phyloP scores from a whole-genome alignment of 106 monocot species.

The Dioscorea alata region DNA sequence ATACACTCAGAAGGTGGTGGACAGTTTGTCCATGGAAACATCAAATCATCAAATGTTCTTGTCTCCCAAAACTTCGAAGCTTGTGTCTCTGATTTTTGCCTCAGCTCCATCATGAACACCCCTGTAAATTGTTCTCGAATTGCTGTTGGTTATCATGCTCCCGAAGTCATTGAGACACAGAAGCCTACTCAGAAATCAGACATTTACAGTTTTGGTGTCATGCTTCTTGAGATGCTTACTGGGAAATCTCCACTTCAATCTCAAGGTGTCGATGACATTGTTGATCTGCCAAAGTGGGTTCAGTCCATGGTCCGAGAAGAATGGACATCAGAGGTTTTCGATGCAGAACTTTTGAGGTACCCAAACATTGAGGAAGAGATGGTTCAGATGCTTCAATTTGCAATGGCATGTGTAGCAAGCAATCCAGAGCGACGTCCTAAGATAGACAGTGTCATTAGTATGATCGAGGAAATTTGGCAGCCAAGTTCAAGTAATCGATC shows the following conservation, averaged over 20 bases:
- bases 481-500: constrained; percentile 20
- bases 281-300: constrained; percentile 73
- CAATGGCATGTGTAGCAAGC: constrained; percentile 67
- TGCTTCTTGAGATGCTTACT: constrained; percentile 80
- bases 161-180: constrained; percentile 51
- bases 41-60: constrained; percentile 74
- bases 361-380: constrained; percentile 77
- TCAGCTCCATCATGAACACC: constrained; percentile 44
- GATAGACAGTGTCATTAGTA: constrained; percentile 61
- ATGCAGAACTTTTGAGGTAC: constrained; percentile 57
- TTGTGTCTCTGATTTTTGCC: constrained; percentile 49
- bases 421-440: constrained; percentile 59
- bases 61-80: constrained; percentile 39
- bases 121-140: constrained; percentile 26
- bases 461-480: constrained; percentile 57
- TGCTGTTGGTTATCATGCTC: constrained; percentile 61
- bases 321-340: constrained; percentile 96
- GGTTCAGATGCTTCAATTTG: constrained; percentile 86
- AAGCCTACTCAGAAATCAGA: constrained; percentile 74
- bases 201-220: constrained; percentile 85
- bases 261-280: constrained; percentile 34
- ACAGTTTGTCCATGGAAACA: constrained; percentile 79
- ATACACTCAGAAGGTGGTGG: constrained; percentile 62
- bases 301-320: constrained; percentile 83
- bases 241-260: constrained; percentile 71